Conservation (phyloP, 169 alveolate genomes). For the Perkinsus olseni region DNA sequence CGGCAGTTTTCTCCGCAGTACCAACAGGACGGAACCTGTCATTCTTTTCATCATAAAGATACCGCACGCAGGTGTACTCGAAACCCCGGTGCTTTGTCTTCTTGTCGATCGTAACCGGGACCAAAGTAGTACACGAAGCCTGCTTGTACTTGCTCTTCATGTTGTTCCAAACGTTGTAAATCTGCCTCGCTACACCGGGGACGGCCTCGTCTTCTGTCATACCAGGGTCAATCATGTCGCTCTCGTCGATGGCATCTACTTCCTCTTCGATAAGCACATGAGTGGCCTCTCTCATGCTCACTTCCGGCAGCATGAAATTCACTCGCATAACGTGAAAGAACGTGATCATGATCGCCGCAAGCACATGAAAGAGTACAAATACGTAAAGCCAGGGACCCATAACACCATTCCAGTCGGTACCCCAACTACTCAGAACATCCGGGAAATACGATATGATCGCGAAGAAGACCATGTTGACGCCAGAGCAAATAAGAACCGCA, state of each 20-base stretch:
- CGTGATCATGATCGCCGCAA: neutral
- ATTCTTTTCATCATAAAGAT: neutral
- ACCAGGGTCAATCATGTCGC: neutral
- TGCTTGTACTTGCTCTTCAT: neutral
- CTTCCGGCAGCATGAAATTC: neutral
- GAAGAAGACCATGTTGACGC: neutral
- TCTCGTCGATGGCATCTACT: neutral
- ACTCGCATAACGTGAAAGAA: neutral
- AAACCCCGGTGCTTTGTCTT: neutral
- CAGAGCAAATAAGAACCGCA: neutral
- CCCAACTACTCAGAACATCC: neutral
- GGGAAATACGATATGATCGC: neutral
- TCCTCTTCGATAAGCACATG: neutral
- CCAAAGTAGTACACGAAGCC: neutral
- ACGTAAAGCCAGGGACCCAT: constrained; percentile 2
- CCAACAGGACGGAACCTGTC: neutral
- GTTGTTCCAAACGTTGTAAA: neutral
- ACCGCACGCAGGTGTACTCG: neutral
- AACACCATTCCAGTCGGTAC: neutral
- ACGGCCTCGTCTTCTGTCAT: neutral
- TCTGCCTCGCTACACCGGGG: neutral
- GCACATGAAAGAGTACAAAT: neutral
- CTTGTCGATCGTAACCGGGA: neutral
- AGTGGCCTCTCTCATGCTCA: neutral
- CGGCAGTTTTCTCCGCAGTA: neutral